phyloP scores from a whole-genome alignment of 225 moss, liverwort and hornwort species.

The Polytrichum commune region DNA sequence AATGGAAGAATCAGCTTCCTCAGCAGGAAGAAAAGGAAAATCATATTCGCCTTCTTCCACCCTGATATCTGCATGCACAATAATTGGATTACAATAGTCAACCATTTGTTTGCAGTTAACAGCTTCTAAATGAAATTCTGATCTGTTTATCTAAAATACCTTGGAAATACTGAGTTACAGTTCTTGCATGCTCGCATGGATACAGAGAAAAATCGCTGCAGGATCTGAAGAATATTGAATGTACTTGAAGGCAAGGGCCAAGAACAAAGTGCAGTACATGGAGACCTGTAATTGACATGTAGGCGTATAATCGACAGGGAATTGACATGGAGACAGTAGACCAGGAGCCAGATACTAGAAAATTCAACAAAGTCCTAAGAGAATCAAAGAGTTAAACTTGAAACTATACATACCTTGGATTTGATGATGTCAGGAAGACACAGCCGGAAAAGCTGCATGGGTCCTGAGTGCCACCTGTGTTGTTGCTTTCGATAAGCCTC shows the following conservation, averaged over 20 bases:
- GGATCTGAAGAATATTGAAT: no score
- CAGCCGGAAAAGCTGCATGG: conserved; percentile 61
- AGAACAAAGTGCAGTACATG: background rate
- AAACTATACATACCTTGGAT: conserved; percentile 31
- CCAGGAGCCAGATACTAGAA: no score
- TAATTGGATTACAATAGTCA: background rate
- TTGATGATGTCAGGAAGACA: conserved; percentile 54
- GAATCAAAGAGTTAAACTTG: background rate
- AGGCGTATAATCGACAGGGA: background rate
- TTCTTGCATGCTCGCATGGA: no score
- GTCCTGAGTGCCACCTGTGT: conserved; percentile 66
- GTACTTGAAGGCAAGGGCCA: no score
- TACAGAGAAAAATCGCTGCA: no score
- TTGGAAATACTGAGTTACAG: no score
- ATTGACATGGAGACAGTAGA: no score
- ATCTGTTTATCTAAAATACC: no score
- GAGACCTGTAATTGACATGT: background rate
- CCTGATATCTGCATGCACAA: conserved; percentile 35
- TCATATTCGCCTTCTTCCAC: conserved; percentile 45
- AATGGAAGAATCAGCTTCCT: conserved; percentile 61
- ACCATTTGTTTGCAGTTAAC: no score
- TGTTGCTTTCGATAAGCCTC: conserved; percentile 62
- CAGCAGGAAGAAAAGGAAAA: conserved; percentile 60
- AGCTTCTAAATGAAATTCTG: no score
- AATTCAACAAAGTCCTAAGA: no score